These are phyloP conservation scores for Acaromyces ingoldii DNA, from an alignment of 1,284 basidiomycete genomes.

Conservation along the genomic window DNA sequence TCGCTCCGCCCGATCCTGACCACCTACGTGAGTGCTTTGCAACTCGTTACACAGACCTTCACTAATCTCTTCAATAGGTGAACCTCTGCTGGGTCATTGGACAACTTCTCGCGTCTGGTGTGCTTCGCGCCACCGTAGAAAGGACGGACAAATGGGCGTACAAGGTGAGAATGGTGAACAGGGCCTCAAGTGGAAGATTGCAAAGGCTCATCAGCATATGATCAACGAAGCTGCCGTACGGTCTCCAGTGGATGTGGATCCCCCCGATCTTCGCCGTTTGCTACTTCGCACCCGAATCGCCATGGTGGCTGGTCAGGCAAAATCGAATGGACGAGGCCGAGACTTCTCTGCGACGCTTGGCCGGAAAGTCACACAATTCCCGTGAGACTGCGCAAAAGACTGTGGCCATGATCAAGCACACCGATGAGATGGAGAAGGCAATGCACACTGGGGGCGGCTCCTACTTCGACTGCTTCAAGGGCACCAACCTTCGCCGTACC, in stretches of 20 bases:
- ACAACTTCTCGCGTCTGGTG: constrained; percentile 53
- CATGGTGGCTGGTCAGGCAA: constrained; percentile 56
- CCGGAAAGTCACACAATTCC: constrained; percentile 44
- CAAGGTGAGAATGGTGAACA: too few relatives aligned
- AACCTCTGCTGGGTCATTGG: constrained; percentile 56
- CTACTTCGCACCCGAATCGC: constrained; percentile 50
- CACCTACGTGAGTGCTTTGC: too few relatives aligned
- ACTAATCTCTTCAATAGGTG: too few relatives aligned
- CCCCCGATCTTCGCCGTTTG: constrained; percentile 45
- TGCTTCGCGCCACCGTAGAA: constrained; percentile 50
- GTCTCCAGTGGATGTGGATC: constrained; percentile 54
- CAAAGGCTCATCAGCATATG: too few relatives aligned
- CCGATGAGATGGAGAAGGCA: constrained; percentile 53
- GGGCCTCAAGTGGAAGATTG: too few relatives aligned
- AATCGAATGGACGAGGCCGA: constrained; percentile 55
- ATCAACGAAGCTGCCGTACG: too few relatives aligned
- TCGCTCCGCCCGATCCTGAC: constrained; percentile 55
- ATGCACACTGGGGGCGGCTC: constrained; percentile 43
- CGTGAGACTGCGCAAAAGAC: constrained; percentile 53
- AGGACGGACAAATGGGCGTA: constrained; percentile 50
- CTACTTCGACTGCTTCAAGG: constrained; percentile 56
- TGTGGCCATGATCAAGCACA: constrained; percentile 55
- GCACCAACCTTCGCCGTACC: constrained; percentile 54
- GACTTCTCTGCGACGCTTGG: constrained; percentile 51
- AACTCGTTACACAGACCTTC: too few relatives aligned